These are phyloP conservation scores for Backusella sp. DNA, from an alignment of 192 early-diverging fungal genomes.

Conservation along the genomic window DNA sequence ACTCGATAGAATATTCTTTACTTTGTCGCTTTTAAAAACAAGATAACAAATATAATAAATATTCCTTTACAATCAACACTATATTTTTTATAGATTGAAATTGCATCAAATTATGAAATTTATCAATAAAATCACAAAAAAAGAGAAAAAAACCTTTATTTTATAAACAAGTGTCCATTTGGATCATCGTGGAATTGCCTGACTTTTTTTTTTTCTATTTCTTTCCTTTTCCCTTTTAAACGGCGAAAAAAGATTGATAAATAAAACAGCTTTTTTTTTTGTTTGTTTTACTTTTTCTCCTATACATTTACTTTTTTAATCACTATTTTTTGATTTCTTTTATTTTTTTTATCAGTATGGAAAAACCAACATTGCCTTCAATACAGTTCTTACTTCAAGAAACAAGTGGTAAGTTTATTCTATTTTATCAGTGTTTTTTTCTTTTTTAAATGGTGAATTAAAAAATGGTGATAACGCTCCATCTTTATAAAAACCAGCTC, in stretches of 20 bases:
- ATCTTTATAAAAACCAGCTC: not conserved
- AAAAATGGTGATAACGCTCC: not conserved
- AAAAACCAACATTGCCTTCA: constrained; percentile 20
- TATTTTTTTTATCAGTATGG: not conserved
- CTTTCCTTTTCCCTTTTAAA: not conserved
- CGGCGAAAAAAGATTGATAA: not conserved
- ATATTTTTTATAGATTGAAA: not conserved
- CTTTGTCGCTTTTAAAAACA: too few relatives aligned
- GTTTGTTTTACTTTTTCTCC: too few relatives aligned
- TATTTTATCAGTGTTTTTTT: not conserved
- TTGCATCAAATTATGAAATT: not conserved
- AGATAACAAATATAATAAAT: too few relatives aligned
- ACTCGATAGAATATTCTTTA: not conserved
- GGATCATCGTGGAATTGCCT: not conserved
- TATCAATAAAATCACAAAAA: not conserved
- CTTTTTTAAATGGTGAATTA: not conserved
- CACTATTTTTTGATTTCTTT: too few relatives aligned
- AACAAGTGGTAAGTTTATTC: not conserved
- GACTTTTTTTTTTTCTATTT: not conserved
- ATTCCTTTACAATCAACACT: not conserved
- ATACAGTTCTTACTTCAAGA: constrained; percentile 19
- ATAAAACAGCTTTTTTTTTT: not conserved
- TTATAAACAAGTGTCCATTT: not conserved
- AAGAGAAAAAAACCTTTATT: not conserved
- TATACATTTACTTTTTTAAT: too few relatives aligned